Conservation (phyloP, 2,329 filamentous ascomycete species). For the Sclerotinia minor region DNA sequence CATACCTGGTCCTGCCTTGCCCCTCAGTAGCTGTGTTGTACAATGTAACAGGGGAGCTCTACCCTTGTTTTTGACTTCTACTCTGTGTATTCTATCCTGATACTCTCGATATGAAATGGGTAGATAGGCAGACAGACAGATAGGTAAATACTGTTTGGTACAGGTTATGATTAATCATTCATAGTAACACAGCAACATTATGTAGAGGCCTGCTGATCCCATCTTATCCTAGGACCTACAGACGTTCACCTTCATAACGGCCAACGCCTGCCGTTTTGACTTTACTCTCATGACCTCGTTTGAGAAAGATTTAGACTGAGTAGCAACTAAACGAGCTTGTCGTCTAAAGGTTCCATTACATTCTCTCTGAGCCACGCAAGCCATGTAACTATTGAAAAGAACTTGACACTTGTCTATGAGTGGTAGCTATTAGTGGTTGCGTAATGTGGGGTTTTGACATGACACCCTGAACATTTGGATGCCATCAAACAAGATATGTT, state of each 20-base stretch:
- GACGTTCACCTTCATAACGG: neutral
- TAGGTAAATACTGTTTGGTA: too few relatives aligned
- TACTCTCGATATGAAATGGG: neutral
- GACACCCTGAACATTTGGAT: neutral
- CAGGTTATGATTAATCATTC: too few relatives aligned
- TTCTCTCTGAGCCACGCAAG: constrained; percentile 10
- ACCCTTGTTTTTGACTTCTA: neutral
- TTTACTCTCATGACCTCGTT: neutral
- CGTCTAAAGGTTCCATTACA: neutral
- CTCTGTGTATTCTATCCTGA: too few relatives aligned
- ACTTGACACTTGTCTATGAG: constrained; percentile 14
- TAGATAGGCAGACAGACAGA: too few relatives aligned
- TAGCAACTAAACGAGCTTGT: constrained; percentile 1
- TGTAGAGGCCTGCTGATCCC: too few relatives aligned
- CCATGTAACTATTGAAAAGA: neutral
- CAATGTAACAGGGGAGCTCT: neutral
- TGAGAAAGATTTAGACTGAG: neutral
- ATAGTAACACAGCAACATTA: too few relatives aligned
- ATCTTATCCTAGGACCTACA: neutral
- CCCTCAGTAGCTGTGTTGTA: constrained; percentile 21
- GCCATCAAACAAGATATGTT: constrained; percentile 1
- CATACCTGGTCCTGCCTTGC: constrained; percentile 4
- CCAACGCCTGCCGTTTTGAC: neutral
- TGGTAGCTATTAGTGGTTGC: neutral
- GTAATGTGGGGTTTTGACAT: constrained; percentile 5